Conservation (phyloP, 305 asterid genomes). For the Euphrasia arctica region DNA sequence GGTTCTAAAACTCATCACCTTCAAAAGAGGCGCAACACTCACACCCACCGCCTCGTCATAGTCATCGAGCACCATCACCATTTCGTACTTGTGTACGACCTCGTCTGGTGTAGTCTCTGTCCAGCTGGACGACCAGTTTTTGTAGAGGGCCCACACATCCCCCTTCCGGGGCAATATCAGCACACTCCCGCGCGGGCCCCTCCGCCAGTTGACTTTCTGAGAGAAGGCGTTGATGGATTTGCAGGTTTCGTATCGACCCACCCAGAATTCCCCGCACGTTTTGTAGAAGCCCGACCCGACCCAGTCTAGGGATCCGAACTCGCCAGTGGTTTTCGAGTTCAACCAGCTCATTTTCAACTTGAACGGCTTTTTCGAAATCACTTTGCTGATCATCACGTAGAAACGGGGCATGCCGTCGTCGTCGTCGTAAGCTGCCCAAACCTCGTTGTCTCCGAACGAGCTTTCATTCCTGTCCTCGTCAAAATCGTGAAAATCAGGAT, state of each 20-base stretch:
- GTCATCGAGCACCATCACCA: constrained; percentile 57
- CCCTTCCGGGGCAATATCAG: constrained; percentile 56
- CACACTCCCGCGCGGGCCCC: constrained; percentile 47
- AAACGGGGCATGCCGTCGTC: constrained; percentile 88
- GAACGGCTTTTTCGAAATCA: constrained; percentile 58
- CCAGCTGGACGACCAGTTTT: constrained; percentile 71
- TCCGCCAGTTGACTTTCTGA: constrained; percentile 65
- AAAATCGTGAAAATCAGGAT: constrained; percentile 80
- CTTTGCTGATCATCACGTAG: constrained; percentile 64
- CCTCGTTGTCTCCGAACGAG: constrained; percentile 64
- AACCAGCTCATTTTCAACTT: constrained; percentile 76
- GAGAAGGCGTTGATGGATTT: constrained; percentile 53
- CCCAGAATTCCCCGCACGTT: constrained; percentile 72
- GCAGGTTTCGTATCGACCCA: constrained; percentile 44
- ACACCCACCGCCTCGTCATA: constrained; percentile 55
- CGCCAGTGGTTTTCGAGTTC: constrained; percentile 56
- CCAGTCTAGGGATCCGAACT: constrained; percentile 61
- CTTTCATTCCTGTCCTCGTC: constrained; percentile 59
- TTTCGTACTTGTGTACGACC: constrained; percentile 62
- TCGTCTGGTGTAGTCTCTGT: constrained; percentile 52
- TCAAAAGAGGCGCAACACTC: constrained; percentile 57
- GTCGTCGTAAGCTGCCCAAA: constrained; percentile 80
- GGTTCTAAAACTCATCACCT: constrained; percentile 64
- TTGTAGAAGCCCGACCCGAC: constrained; percentile 53
- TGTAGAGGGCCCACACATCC: constrained; percentile 79